Percentiles rank a stretch among this genome's conserved stretches.
These are phyloP conservation scores for Xylariaceae sp. DNA, from an alignment of 2,329 filamentous ascomycete genomes.

Conservation along the genomic window DNA sequence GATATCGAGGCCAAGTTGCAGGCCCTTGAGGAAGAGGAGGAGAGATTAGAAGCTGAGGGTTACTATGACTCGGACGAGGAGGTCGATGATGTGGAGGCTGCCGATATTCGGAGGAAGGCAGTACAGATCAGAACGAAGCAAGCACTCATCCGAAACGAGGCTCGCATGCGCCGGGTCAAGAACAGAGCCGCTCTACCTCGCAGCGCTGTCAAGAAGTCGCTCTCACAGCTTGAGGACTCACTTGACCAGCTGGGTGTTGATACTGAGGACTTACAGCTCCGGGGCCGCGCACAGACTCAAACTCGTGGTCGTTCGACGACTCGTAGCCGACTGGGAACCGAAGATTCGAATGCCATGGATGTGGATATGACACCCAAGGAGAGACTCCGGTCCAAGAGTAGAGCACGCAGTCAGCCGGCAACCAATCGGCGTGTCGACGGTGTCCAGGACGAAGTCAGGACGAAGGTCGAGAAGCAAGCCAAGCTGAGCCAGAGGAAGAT, in stretches of 20 bases:
- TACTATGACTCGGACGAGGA: constrained; percentile 86
- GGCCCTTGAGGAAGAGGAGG: constrained; percentile 92
- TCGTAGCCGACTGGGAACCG: constrained; percentile 60
- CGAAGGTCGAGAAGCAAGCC: constrained; percentile 79
- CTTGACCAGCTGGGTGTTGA: constrained; percentile 85
- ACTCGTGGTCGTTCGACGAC: constrained; percentile 69
- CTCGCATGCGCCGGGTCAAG: constrained; percentile 96
- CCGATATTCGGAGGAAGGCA: constrained; percentile 85
- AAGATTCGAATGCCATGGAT: constrained; percentile 74
- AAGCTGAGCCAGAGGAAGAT: constrained; percentile 97
- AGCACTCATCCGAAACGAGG: constrained; percentile 86
- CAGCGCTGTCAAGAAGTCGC: constrained; percentile 73
- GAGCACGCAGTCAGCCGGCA: constrained; percentile 59
- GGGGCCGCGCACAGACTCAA: constrained; percentile 66
- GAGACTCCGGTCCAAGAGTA: constrained; percentile 70
- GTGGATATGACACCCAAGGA: constrained; percentile 57
- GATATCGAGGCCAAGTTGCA: constrained; percentile 93
- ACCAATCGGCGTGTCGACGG: constrained; percentile 73
- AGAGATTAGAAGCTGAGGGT: constrained; percentile 84
- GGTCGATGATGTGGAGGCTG: constrained; percentile 84
- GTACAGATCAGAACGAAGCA: constrained; percentile 95
- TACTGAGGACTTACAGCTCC: constrained; percentile 68
- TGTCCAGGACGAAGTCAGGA: constrained; percentile 65
- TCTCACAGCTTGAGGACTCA: constrained; percentile 83
- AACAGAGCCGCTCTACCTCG: constrained; percentile 93